Evolutionary conservation across 805 yeast species (phyloP).

Genomic region (Tetrapisispora iriomotensis): DNA sequence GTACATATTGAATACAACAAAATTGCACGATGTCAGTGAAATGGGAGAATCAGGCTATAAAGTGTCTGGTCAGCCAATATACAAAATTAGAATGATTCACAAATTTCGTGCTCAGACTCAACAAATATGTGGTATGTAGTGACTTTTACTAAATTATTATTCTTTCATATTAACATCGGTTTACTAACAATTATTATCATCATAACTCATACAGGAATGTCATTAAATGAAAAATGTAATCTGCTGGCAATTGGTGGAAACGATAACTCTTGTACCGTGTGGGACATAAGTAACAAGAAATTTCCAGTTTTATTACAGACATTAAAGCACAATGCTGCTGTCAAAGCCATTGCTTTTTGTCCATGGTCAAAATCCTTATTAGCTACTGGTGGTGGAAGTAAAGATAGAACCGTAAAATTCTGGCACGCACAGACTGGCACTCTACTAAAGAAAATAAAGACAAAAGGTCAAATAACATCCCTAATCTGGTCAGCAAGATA

Average conservation of each 20-base stretch:
- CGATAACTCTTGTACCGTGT: conserved; percentile 68
- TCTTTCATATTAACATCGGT: conserved; percentile 4
- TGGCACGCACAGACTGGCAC: conserved; percentile 85
- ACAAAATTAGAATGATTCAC: conserved; percentile 12
- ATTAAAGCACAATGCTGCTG: conserved; percentile 73
- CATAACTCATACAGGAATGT: conserved; percentile 38
- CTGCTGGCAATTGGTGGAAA: conserved; percentile 77
- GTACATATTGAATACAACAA: not conserved
- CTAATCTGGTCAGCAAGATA: conserved; percentile 60
- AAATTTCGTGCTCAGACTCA: conserved; percentile 41
- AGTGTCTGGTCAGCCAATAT: not conserved
- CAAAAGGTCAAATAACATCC: conserved; percentile 71
- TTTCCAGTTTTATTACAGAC: conserved; percentile 38
- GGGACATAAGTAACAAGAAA: conserved; percentile 45
- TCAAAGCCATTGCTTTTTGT: conserved; percentile 81
- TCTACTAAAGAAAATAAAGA: conserved; percentile 42
- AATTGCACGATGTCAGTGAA: not conserved
- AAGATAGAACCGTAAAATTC: conserved; percentile 68
- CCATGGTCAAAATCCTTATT: conserved; percentile 78
- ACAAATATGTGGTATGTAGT: conserved; percentile 46
- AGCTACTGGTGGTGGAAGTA: conserved; percentile 88
- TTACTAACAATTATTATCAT: not conserved
- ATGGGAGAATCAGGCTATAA: conserved; percentile 6
- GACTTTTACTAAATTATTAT: not conserved
- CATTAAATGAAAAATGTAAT: conserved; percentile 42